phyloP scores from a whole-genome alignment of 805 yeast genomes.

The Diddensiella santjacobensis region DNA sequence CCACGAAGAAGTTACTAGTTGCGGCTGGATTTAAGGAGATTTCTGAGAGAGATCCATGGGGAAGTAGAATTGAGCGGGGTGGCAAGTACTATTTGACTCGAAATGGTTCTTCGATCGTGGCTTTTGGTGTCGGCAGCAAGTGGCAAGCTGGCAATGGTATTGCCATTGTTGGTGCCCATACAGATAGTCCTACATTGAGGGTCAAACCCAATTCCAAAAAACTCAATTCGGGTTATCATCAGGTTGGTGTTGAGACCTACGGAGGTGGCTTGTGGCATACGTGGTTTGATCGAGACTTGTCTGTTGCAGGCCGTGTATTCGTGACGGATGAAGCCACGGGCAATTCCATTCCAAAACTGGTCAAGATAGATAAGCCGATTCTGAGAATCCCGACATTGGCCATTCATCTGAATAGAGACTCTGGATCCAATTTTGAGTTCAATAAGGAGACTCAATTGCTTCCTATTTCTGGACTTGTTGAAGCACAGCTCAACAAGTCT shows the following conservation, averaged over 20 bases:
- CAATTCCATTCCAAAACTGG: constrained; percentile 57
- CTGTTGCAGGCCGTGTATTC: constrained; percentile 88
- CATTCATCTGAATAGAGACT: constrained; percentile 79
- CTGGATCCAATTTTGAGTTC: constrained; percentile 69
- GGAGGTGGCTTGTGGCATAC: constrained; percentile 97
- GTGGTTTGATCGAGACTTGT: constrained; percentile 93
- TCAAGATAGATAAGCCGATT: constrained; percentile 78
- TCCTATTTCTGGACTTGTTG: constrained; percentile 74
- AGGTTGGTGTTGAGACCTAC: constrained; percentile 89
- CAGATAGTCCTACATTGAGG: constrained; percentile 90
- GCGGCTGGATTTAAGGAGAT: constrained; percentile 70
- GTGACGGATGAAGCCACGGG: constrained; percentile 47
- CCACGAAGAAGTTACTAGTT: constrained; percentile 51
- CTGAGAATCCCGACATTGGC: constrained; percentile 93
- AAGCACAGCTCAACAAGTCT: constrained; percentile 34
- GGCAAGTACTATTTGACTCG: constrained; percentile 83
- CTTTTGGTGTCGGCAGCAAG: constrained; percentile 73
- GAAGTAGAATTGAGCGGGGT: constrained; percentile 46
- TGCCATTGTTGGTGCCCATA: constrained; percentile 92
- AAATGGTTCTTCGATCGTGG: constrained; percentile 83
- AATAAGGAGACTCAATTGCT: constrained; percentile 82
- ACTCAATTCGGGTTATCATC: constrained; percentile 59
- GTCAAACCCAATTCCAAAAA: constrained; percentile 82
- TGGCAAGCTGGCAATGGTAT: constrained; percentile 78
- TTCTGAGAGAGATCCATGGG: constrained; percentile 71